phyloP scores from a whole-genome alignment of 139 green algal genomes.

The Chara braunii region DNA sequence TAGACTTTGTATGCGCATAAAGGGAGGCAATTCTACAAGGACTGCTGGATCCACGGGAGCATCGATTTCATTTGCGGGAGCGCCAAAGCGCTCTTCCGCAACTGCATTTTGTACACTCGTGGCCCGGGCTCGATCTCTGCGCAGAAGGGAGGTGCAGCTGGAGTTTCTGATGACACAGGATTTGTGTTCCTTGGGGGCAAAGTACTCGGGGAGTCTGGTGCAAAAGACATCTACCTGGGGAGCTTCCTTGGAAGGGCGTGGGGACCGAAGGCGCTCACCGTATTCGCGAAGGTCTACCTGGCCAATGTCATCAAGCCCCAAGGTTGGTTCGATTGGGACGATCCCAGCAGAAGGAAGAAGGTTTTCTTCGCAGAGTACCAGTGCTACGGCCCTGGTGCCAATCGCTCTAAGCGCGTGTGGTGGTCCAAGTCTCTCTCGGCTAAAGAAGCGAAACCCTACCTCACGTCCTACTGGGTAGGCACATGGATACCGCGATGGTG shows the following conservation, averaged over 20 bases:
- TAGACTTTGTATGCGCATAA: conserved; percentile 23
- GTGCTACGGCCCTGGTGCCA: background rate
- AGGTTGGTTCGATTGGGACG: too few relatives aligned
- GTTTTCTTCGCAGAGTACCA: background rate
- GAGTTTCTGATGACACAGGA: too few relatives aligned
- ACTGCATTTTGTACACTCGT: conserved; percentile 6
- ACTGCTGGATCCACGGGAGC: too few relatives aligned
- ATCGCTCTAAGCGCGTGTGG: background rate
- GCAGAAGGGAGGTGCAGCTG: too few relatives aligned
- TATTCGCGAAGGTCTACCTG: conserved; percentile 18
- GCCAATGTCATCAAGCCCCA: conserved; percentile 8
- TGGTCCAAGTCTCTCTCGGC: background rate
- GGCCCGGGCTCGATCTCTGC: too few relatives aligned
- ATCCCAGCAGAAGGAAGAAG: too few relatives aligned
- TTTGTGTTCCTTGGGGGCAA: too few relatives aligned
- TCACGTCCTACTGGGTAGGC: too few relatives aligned
- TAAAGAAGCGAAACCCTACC: background rate
- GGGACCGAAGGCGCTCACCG: conserved; percentile 8
- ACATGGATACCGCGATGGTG: too few relatives aligned
- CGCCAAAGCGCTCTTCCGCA: background rate
- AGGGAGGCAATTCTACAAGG: conserved; percentile 9
- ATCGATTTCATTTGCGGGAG: conserved; percentile 19
- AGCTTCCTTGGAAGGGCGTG: conserved; percentile 10
- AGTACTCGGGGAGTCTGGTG: background rate
- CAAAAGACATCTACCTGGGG: background rate